These are phyloP conservation scores for Acorus gramineus DNA, from an alignment of 106 monocot species.

Conservation along the genomic window DNA sequence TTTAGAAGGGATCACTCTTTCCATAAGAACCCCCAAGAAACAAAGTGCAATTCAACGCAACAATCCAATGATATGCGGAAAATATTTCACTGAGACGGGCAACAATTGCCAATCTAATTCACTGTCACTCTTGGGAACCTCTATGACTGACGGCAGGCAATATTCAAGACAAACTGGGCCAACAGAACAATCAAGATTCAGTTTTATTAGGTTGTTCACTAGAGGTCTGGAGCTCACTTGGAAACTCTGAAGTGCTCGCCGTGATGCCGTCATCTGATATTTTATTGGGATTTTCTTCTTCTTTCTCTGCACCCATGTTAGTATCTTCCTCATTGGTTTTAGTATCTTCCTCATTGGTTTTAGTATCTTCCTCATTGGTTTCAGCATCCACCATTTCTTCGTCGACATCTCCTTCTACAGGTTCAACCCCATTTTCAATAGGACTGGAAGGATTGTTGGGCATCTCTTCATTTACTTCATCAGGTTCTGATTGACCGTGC, in stretches of 20 bases:
- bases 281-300: conserved; percentile 31
- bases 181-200: too few relatives aligned
- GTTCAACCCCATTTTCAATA: conserved; percentile 32
- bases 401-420: conserved; percentile 33
- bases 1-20: too few relatives aligned
- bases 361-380: conserved; percentile 10
- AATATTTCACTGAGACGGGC: too few relatives aligned
- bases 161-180: too few relatives aligned
- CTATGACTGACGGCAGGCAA: too few relatives aligned
- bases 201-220: too few relatives aligned
- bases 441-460: conserved; percentile 1
- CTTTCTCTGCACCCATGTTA: conserved; percentile 21
- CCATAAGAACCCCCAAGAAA: too few relatives aligned
- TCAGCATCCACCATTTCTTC: conserved; percentile 88
- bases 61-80: too few relatives aligned
- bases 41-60: too few relatives aligned
- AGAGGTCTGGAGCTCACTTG: too few relatives aligned
- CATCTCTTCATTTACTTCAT: conserved; percentile 1
- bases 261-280: background rate
- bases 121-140: too few relatives aligned
- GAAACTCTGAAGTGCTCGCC: background rate
- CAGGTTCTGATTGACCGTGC: conserved; percentile 2
- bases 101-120: too few relatives aligned
- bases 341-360: conserved; percentile 51
- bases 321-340: conserved; percentile 19